Base-by-base conservation (phyloP, 495 filamentous ascomycete species). In the Oleoguttula mirabilis region DNA sequence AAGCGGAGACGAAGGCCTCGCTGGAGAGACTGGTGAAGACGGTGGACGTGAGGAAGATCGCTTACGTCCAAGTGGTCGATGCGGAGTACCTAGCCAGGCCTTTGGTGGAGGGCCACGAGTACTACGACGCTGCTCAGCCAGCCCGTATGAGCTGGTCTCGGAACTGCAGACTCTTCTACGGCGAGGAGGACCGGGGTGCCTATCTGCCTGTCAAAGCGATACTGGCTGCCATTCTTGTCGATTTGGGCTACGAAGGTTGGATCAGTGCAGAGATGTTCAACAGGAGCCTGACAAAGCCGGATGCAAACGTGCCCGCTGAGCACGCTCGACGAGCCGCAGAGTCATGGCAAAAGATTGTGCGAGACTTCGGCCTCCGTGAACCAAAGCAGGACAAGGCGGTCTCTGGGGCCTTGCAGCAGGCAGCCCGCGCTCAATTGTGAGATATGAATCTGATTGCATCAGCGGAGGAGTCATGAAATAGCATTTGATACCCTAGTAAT, bases 211-310 rank as follows among this genome's bases (percentile, higher is more conserved):
- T 87, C 17, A 48, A 70, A 39, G 70, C 80, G 37, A 69, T 85
- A 34, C 64, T 75, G 5, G 55, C 61, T 37, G 75, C 73, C 6
- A 68, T 88, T 37, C 71, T 81, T 34, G 63, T 71, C 11, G 72
- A 71, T 3, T 59, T 82, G 10, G 75, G 77, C 4, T 90, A 75
- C 49, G 63, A 75, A 37, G 83, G 83, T 0, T 86, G 80, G 80
- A 73, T 86, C n/a, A 80, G 75, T 47, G 66, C 85, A 51, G 83
- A 90, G 64, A 58, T 88, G 34, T 90, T 90, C 55, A 78, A 76
- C 54, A 63, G 77, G 28, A 72, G 70, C 21, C 71, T 85, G 62
- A 64, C 68, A 11, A 70, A 77, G 49, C 36, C 54, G 16, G 61
- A 64, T 38, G 45, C 65, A 19, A 57, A 55, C 0, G 74, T 79